Evolutionary conservation across 2,329 filamentous ascomycete species (phyloP).

Genomic region (Zymoseptoria tritici): DNA sequence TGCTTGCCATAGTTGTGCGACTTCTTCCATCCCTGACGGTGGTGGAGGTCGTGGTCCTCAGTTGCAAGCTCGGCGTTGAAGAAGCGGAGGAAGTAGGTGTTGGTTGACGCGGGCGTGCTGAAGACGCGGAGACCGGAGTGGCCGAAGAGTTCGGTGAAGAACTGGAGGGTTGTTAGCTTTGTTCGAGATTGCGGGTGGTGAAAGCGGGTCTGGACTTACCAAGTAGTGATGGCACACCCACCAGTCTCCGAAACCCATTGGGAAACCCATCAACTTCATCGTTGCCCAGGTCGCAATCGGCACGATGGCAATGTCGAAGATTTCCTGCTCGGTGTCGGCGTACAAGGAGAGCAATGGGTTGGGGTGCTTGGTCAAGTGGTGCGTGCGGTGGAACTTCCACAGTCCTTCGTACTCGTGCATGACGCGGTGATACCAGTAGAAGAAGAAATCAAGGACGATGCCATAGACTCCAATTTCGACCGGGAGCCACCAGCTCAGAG

Average conservation of each 20-base stretch:
- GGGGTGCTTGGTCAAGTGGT: conserved; percentile 42
- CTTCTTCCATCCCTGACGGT: conserved; percentile 33
- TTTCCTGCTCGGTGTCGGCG: conserved; percentile 38
- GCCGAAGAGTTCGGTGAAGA: conserved; percentile 35
- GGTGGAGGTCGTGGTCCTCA: conserved; percentile 38
- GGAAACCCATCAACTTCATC: conserved; percentile 32
- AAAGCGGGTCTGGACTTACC: not conserved
- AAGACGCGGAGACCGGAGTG: conserved; percentile 36
- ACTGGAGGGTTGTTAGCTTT: not conserved
- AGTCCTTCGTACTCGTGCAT: conserved; percentile 37
- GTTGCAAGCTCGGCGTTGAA: conserved; percentile 34
- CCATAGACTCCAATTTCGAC: conserved; percentile 37
- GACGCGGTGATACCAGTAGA: conserved; percentile 36
- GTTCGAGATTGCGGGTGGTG: too few relatives aligned
- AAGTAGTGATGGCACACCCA: conserved; percentile 42
- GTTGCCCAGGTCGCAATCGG: conserved; percentile 35
- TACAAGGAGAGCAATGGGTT: conserved; percentile 38
- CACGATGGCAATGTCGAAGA: conserved; percentile 38
- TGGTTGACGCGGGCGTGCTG: conserved; percentile 29
- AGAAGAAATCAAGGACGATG: conserved; percentile 41
- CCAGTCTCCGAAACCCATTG: conserved; percentile 42
- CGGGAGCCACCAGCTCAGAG: conserved; percentile 29
- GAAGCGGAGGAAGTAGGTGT: conserved; percentile 30
- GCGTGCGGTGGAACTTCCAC: conserved; percentile 42
- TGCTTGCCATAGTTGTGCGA: conserved; percentile 37